Conservation (phyloP, 169 alveolate genomes). For the Besnoitia besnoiti region DNA sequence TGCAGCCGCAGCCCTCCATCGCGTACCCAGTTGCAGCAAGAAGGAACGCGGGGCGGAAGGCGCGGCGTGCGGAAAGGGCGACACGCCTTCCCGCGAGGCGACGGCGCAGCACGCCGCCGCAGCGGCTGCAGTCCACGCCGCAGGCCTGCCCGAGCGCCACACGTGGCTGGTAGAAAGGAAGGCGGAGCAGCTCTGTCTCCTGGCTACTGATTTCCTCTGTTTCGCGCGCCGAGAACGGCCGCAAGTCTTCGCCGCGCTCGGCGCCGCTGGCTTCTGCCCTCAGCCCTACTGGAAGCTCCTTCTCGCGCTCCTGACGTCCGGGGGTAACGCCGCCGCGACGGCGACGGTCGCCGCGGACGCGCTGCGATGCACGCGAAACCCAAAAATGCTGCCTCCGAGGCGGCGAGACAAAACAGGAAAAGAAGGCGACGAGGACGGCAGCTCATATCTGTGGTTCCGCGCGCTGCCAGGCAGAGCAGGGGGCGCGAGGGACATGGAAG, state of each 20-base stretch:
- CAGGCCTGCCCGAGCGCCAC: background rate
- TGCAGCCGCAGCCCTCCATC: background rate
- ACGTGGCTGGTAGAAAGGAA: background rate
- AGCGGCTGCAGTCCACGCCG: background rate
- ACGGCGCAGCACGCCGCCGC: background rate
- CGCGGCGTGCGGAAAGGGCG: too few relatives aligned
- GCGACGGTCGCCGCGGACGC: background rate
- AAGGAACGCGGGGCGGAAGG: too few relatives aligned
- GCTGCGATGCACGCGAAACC: background rate
- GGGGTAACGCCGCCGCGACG: background rate
- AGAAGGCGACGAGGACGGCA: background rate
- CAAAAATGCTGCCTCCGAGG: too few relatives aligned
- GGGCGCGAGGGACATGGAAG: background rate
- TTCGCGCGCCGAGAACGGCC: background rate
- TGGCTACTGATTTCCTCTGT: background rate
- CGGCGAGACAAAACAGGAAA: background rate
- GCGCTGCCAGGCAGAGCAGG: background rate
- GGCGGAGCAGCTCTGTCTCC: background rate
- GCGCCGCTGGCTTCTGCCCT: background rate
- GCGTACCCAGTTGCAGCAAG: too few relatives aligned
- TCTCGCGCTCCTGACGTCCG: background rate
- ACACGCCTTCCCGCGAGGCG: too few relatives aligned
- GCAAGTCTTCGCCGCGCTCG: background rate
- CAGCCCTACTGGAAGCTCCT: conserved; percentile 15
- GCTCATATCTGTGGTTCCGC: background rate